Conservation (phyloP, 2,329 filamentous ascomycete genomes). For the Phyllosticta paracitricarpa region DNA sequence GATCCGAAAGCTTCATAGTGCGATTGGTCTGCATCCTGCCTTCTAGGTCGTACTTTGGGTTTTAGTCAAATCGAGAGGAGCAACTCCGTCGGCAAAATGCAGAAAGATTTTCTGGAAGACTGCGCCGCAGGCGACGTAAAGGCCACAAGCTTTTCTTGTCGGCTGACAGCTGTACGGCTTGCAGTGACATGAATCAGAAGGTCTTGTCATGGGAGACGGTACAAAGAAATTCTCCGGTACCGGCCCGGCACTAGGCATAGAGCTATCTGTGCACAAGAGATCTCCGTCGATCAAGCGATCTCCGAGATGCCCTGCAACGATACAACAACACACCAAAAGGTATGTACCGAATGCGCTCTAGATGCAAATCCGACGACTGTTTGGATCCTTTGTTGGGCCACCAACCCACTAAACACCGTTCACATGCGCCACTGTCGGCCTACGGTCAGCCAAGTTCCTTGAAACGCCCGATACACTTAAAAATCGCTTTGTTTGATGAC, state of each 20-base stretch:
- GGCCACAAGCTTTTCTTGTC: neutral
- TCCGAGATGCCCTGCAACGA: neutral
- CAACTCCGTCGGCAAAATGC: neutral
- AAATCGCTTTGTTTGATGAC: neutral
- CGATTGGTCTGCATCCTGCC: conserved; percentile 9
- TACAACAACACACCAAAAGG: neutral
- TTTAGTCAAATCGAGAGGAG: neutral
- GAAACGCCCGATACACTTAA: neutral
- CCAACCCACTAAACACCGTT: neutral
- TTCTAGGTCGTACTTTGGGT: conserved; percentile 6
- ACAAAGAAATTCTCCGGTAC: neutral
- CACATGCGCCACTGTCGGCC: neutral
- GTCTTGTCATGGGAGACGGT: neutral
- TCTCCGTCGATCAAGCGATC: neutral
- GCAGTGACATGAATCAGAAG: neutral
- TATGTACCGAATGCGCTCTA: neutral
- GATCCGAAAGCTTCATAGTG: conserved; percentile 5
- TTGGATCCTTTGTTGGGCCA: neutral
- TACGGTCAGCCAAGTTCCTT: neutral
- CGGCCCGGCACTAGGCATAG: neutral
- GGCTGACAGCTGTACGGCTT: neutral
- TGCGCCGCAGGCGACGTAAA: neutral
- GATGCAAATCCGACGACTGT: neutral
- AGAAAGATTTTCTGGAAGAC: neutral
- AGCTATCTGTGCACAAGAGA: neutral